Evolutionary conservation across 345 rosid genomes (phyloP).

Genomic region (sweet orange (Citrus sinensis)): DVS_A1.0 CM039165.1:36724001-36724500

Average conservation of each 20-base stretch:
- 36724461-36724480: constrained; percentile 60
- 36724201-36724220: constrained; percentile 46
- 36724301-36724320: constrained; percentile 34
- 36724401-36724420: constrained; percentile 77
- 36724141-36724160: constrained; percentile 40
- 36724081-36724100: constrained; percentile 43
- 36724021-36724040: constrained; percentile 59
- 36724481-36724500: constrained; percentile 67
- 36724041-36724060: constrained; percentile 61
- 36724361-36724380: constrained; percentile 59
- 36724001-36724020: constrained; percentile 38
- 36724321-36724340: constrained; percentile 52
- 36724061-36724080: constrained; percentile 45
- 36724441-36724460: constrained; percentile 49
- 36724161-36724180: constrained; percentile 55
- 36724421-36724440: constrained; percentile 53
- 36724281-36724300: constrained; percentile 46
- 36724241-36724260: constrained; percentile 51
- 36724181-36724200: constrained; percentile 45
- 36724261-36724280: constrained; percentile 45
- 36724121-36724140: constrained; percentile 36
- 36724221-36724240: constrained; percentile 45
- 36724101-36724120: constrained; percentile 38
- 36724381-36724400: constrained; percentile 63
- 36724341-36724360: constrained; percentile 54